Conservation (phyloP, 208 protist species). For the Strigomonas culicis region DNA sequence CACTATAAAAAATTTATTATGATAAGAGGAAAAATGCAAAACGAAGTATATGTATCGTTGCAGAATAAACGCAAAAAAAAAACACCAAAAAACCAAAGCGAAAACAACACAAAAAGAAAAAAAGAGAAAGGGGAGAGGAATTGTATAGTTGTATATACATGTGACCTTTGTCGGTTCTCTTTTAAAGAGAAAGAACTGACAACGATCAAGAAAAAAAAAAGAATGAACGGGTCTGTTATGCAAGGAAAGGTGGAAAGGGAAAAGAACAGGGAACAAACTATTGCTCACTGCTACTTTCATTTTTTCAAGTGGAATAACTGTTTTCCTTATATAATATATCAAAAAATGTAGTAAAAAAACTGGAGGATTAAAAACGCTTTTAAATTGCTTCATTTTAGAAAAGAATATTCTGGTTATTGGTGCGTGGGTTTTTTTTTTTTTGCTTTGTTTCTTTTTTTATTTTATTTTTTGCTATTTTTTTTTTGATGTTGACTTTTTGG, state of each 20-base stretch:
- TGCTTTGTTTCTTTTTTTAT: neutral
- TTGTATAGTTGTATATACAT: constrained; percentile 10
- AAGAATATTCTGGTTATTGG: too few relatives aligned
- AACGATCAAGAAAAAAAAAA: constrained; percentile 9
- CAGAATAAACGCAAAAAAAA: constrained; percentile 11
- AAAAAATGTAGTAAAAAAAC: too few relatives aligned
- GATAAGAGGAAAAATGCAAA: neutral
- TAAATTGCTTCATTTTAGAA: too few relatives aligned
- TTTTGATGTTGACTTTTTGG: constrained; percentile 6
- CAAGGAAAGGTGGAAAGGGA: constrained; percentile 12
- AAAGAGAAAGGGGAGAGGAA: constrained; percentile 5
- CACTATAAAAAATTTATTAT: neutral
- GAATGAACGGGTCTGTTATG: neutral
- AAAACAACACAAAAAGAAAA: constrained; percentile 12
- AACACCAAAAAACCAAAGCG: constrained; percentile 1
- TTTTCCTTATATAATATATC: neutral
- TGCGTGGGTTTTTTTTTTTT: too few relatives aligned
- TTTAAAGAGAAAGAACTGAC: constrained; percentile 3
- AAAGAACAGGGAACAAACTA: constrained; percentile 1
- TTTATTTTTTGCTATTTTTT: constrained; percentile 4
- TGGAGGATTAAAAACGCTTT: too few relatives aligned
- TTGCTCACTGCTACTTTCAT: too few relatives aligned
- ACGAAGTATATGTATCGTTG: neutral
- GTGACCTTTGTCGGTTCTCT: neutral
- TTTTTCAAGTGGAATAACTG: too few relatives aligned